Conservation (phyloP, 1,284 basidiomycete genomes). For the Schizophyllum amplum region DNA sequence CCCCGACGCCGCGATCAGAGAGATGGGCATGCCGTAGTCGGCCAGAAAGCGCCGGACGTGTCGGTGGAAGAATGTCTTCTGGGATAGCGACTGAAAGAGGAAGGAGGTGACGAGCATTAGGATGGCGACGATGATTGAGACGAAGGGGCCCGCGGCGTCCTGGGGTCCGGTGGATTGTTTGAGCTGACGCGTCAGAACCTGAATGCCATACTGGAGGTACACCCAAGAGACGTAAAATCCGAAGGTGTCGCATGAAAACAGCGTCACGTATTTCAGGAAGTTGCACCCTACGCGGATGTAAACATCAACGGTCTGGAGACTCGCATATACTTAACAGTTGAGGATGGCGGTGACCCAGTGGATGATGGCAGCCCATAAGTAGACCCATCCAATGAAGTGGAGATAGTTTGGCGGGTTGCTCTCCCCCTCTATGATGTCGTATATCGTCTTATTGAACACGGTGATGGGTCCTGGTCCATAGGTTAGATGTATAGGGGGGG, state of each 20-base stretch:
- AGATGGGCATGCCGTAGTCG: constrained; percentile 87
- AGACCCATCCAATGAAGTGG: constrained; percentile 88
- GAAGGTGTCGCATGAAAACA: constrained; percentile 91
- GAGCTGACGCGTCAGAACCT: constrained; percentile 75
- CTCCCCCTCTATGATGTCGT: constrained; percentile 59
- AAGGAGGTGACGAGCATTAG: constrained; percentile 70
- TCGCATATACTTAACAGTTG: constrained; percentile 57
- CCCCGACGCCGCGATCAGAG: constrained; percentile 63
- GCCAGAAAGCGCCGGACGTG: constrained; percentile 69
- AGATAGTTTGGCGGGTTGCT: constrained; percentile 66
- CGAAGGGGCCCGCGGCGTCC: constrained; percentile 50
- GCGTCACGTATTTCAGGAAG: constrained; percentile 79
- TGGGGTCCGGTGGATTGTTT: constrained; percentile 25
- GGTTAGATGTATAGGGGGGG: too few relatives aligned
- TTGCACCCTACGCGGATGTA: too few relatives aligned
- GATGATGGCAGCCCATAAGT: constrained; percentile 89
- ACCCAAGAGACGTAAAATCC: constrained; percentile 88
- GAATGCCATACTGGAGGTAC: constrained; percentile 86
- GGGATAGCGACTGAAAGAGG: constrained; percentile 62
- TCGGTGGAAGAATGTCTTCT: constrained; percentile 61
- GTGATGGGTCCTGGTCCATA: constrained; percentile 86
- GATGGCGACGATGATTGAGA: constrained; percentile 71
- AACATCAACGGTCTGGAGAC: not conserved
- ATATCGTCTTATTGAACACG: constrained; percentile 89
- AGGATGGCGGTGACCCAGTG: constrained; percentile 84